Base-by-base conservation (phyloP, 805 yeast species). In the Candida coleopterorum region DNA sequence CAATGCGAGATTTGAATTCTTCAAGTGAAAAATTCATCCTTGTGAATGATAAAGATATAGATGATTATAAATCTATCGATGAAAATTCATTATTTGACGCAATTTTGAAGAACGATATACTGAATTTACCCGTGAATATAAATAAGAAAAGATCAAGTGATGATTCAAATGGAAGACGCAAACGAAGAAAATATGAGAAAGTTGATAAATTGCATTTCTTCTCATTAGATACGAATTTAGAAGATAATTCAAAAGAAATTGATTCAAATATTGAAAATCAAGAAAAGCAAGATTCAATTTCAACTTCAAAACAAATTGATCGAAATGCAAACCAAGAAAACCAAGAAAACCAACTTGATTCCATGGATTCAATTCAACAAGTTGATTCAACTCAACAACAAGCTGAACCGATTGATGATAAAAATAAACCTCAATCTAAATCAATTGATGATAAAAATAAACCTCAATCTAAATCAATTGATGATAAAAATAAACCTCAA, bases 161-260 rank as follows among this genome's bases (percentile, higher is more conserved):
- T 24, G 25, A 30, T 42, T 34, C 31, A 24, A 37, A 15, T 12
- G 18, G 34, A 27, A 44, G 38, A 16, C 43, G 63, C 21, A 61
- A 60, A 35, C 46, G 68, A 42, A 47, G 61, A 25, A 60, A 52
- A 33, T 50, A 58, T 25, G 60, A 61, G 37, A 52, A 54, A 27
- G 63, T 59, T 2, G 55, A 50, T 33, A 58, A 53, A 12, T 49
- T 62, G 24, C 61, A 61, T 31, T 64, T 64, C 35, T 61, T 64
- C 35, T 61, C 59, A 38, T 56, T 63, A 25, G 15, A 8, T 24
- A 22, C 24, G 17, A 4, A 6, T 17, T 11, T 4, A 16, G n/a
- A 12, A 24, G 6, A 6, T 5, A 11, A 24, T 12, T 24, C 26
- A 24, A 24, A 6, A 24, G 10, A 20, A 9, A n/a, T n/a, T n/a